These are phyloP conservation scores for Ulota crispa DNA, from an alignment of 225 moss, liverwort and hornwort species.

Conservation along the genomic window DNA sequence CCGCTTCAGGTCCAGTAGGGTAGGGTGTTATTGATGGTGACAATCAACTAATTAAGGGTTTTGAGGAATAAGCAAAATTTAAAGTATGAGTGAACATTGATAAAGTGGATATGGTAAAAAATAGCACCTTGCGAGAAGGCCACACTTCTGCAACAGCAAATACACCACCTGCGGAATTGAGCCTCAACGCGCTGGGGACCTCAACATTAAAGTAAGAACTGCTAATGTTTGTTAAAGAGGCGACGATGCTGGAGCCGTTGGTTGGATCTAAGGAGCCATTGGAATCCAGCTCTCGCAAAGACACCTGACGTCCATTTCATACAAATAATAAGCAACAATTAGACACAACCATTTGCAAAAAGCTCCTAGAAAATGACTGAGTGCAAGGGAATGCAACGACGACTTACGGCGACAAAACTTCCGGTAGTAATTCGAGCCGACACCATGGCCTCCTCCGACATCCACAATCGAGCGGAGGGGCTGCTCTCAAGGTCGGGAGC, in stretches of 20 bases:
- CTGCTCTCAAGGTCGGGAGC: conserved; percentile 66
- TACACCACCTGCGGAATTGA: conserved; percentile 43
- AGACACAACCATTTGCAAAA: not conserved
- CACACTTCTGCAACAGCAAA: conserved; percentile 73
- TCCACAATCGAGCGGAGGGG: conserved; percentile 67
- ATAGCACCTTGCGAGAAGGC: conserved; percentile 85
- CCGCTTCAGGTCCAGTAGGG: not conserved
- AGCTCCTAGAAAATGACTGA: not conserved
- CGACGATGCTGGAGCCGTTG: conserved; percentile 7
- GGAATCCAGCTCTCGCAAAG: conserved; percentile 36
- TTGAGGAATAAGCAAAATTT: not conserved
- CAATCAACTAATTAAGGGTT: not conserved
- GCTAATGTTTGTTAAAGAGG: conserved; percentile 48
- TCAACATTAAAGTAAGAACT: conserved; percentile 45
- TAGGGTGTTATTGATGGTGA: not conserved
- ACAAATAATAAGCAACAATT: not conserved
- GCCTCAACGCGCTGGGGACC: conserved; percentile 37
- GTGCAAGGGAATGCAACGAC: not conserved
- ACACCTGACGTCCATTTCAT: conserved; percentile 35
- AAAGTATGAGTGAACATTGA: not conserved
- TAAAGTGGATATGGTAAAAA: not conserved
- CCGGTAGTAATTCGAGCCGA: conserved; percentile 61
- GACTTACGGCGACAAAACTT: conserved; percentile 74
- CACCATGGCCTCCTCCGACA: conserved; percentile 92
- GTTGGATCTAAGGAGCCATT: conserved; percentile 10